Percentiles rank a stretch among this genome's conserved stretches.
phyloP scores from a whole-genome alignment of 257 asterid genomes.

The Solanum chiquidenum region DNA sequence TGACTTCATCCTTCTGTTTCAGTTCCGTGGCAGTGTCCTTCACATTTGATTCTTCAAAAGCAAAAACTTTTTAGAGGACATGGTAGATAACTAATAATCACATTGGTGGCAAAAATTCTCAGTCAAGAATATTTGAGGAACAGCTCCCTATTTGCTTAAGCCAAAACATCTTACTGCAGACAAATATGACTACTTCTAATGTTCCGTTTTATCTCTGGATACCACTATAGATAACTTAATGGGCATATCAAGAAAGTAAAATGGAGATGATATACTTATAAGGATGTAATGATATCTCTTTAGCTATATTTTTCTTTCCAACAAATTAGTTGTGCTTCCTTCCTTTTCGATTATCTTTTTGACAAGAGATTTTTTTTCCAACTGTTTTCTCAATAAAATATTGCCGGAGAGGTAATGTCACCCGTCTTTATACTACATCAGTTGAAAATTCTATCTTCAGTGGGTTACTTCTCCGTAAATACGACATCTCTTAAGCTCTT shows the following conservation, averaged over 20 bases:
- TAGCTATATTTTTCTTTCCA: background rate
- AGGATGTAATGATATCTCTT: background rate
- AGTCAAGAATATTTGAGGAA: background rate
- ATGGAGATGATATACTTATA: background rate
- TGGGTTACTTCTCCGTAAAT: background rate
- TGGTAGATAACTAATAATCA: background rate
- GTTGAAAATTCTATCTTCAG: background rate
- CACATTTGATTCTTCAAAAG: slow-evolving; percentile 45
- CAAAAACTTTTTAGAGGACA: slow-evolving; percentile 1
- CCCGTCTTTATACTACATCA: background rate
- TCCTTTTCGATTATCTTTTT: background rate
- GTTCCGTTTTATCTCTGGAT: background rate
- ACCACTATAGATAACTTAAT: background rate
- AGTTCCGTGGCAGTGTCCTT: slow-evolving; percentile 48
- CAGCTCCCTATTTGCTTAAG: background rate
- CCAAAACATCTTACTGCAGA: background rate
- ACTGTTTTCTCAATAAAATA: background rate
- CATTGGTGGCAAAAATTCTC: background rate
- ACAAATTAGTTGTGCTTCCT: background rate
- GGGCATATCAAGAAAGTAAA: background rate
- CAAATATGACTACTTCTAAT: background rate
- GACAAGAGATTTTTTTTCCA: background rate
- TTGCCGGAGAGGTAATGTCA: background rate
- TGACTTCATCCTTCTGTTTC: slow-evolving; percentile 49
- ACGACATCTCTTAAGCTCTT: background rate